Conservation (phyloP, 192 early-diverging fungal species). For the Ambispora gerdemannii region DNA sequence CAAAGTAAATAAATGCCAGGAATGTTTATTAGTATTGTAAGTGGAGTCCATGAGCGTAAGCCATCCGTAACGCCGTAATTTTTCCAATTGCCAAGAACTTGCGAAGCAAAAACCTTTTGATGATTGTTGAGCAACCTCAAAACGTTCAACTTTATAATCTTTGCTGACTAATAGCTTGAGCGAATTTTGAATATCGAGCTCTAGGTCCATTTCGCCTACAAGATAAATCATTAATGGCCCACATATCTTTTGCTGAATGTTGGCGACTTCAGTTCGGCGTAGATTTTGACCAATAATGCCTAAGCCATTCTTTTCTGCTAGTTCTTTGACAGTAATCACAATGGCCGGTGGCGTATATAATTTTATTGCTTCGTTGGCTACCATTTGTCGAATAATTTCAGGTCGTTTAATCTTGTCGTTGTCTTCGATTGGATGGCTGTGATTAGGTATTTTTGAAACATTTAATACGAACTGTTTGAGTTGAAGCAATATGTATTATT, state of each 20-base stretch:
- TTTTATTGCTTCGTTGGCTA: constrained; percentile 1
- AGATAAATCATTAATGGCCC: background rate
- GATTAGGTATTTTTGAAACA: background rate
- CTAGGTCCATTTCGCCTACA: background rate
- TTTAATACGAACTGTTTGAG: background rate
- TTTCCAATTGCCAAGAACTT: constrained; percentile 3
- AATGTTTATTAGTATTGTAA: constrained; percentile 28
- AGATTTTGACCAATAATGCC: background rate
- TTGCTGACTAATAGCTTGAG: background rate
- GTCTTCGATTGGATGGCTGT: background rate
- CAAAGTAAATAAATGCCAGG: constrained; percentile 27
- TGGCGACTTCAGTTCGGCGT: constrained; percentile 9
- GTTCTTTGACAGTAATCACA: background rate
- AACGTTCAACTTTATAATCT: too few relatives aligned
- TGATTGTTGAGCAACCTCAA: background rate
- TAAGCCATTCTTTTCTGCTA: background rate
- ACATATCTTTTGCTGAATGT: constrained; percentile 6
- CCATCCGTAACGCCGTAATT: constrained; percentile 22
- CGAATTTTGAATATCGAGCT: background rate
- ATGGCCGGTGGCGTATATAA: background rate
- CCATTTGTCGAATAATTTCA: background rate
- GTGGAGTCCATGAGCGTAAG: constrained; percentile 31
- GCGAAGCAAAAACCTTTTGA: constrained; percentile 16
- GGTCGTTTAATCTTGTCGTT: background rate
- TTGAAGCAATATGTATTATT: background rate